Conservation (phyloP, 306 rosid species). For the Begonia fuchsioides region DNA sequence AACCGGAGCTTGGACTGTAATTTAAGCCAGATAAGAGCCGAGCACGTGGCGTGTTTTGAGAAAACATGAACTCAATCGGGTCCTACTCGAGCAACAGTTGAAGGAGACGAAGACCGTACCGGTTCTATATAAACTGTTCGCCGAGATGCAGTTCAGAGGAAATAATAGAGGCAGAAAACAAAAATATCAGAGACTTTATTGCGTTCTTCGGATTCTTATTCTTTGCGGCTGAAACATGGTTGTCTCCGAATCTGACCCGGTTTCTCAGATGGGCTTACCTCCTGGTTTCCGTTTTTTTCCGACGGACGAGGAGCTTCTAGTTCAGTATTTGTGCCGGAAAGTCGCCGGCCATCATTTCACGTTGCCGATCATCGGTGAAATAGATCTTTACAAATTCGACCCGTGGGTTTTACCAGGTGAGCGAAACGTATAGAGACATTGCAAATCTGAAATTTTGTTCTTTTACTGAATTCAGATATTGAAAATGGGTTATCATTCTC, state of each 20-base stretch:
- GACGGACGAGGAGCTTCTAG: conserved; percentile 85
- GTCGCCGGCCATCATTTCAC: conserved; percentile 82
- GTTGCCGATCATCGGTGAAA: conserved; percentile 62
- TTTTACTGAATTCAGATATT: neutral
- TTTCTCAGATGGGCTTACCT: conserved; percentile 60
- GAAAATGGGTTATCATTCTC: neutral
- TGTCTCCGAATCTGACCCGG: conserved; percentile 38
- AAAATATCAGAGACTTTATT: neutral
- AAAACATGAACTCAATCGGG: conserved; percentile 7
- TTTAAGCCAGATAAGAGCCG: conserved; percentile 57
- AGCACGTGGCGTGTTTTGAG: too few relatives aligned
- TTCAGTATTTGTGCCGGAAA: conserved; percentile 72
- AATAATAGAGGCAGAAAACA: neutral
- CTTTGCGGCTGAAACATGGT: conserved; percentile 30
- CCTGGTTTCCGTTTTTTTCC: conserved; percentile 88
- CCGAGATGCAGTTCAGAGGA: neutral
- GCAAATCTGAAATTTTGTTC: neutral
- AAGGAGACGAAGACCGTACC: conserved; percentile 29
- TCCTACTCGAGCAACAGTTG: too few relatives aligned
- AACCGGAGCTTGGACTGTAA: conserved; percentile 14
- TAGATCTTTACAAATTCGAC: conserved; percentile 79
- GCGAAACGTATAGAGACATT: neutral
- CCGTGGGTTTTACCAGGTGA: conserved; percentile 88
- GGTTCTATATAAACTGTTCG: conserved; percentile 16
- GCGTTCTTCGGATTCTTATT: neutral